Evolutionary conservation across 768 basidiomycete species (phyloP).

Genomic region (Neoboletus subvelutipes): DNA sequence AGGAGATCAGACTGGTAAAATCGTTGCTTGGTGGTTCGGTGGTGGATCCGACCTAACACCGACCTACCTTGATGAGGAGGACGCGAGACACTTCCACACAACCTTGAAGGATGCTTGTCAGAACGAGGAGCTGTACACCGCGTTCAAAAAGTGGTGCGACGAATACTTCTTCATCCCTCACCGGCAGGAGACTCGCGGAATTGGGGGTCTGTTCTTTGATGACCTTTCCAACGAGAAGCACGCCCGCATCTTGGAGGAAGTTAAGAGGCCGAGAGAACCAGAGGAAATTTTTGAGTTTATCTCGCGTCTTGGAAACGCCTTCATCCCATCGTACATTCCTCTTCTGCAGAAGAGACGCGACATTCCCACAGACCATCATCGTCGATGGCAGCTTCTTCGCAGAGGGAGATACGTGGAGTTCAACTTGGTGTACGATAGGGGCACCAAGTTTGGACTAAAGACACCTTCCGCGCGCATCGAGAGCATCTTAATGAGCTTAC

Average conservation of each 20-base stretch:
- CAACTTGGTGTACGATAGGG: constrained; percentile 83
- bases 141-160: constrained; percentile 96
- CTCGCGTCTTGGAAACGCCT: constrained; percentile 69
- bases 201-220: constrained; percentile 97
- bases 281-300: constrained; percentile 79
- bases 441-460: constrained; percentile 83
- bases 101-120: constrained; percentile 78
- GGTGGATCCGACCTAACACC: constrained; percentile 96
- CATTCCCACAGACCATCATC: constrained; percentile 61
- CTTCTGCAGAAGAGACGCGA: constrained; percentile 66
- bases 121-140: constrained; percentile 64
- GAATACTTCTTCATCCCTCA: constrained; percentile 95
- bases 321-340: constrained; percentile 88
- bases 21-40: constrained; percentile 97
- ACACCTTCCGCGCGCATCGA: constrained; percentile 87
- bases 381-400: constrained; percentile 91
- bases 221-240: constrained; percentile 75
- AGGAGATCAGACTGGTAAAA: constrained; percentile 43
- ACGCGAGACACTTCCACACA: constrained; percentile 83
- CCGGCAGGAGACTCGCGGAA: constrained; percentile 78
- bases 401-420: constrained; percentile 96
- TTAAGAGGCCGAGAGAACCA: constrained; percentile 52
- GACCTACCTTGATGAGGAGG: constrained; percentile 85
- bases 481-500: constrained; percentile 88
- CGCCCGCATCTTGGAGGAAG: constrained; percentile 49